Percentiles rank a stretch among this genome's conserved stretches.
Conservation (phyloP, 306 rosid species). For the Cucurbita maxima region DNA sequence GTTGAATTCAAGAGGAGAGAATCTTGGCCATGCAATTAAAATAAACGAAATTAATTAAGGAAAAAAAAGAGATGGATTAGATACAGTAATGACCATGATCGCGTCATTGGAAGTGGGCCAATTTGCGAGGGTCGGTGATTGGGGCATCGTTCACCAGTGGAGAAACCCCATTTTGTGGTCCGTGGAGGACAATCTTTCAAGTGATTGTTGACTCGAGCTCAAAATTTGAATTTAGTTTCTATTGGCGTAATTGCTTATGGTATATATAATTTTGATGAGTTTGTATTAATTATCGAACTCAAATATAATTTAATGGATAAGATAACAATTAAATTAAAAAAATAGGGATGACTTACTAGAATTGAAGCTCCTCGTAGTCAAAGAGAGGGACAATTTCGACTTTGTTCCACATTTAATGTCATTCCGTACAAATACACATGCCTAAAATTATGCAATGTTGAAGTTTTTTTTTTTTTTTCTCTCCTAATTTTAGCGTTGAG, state of each 20-base stretch:
- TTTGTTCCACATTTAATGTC: too few relatives aligned
- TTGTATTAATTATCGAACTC: too few relatives aligned
- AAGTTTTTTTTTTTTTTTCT: too few relatives aligned
- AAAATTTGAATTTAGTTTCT: neutral
- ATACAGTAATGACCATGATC: neutral
- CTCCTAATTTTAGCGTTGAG: fast-evolving
- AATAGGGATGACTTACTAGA: too few relatives aligned
- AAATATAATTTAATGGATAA: neutral
- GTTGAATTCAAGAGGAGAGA: neutral
- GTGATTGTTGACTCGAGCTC: too few relatives aligned
- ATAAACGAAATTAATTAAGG: neutral
- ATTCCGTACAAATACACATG: neutral
- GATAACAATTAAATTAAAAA: too few relatives aligned
- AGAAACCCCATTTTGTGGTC: neutral
- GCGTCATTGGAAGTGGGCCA: neutral
- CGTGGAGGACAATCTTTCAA: neutral
- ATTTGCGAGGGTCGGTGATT: neutral
- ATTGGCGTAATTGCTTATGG: too few relatives aligned
- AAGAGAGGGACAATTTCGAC: neutral
- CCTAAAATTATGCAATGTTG: too few relatives aligned
- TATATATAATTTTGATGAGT: too few relatives aligned
- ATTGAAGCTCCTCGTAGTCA: neutral
- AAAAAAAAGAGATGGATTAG: neutral
- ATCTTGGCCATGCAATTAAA: neutral
- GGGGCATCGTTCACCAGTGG: neutral